Evolutionary conservation across 495 filamentous ascomycete species (phyloP).

Genomic region (Barbatosphaeria neglecta): DNA sequence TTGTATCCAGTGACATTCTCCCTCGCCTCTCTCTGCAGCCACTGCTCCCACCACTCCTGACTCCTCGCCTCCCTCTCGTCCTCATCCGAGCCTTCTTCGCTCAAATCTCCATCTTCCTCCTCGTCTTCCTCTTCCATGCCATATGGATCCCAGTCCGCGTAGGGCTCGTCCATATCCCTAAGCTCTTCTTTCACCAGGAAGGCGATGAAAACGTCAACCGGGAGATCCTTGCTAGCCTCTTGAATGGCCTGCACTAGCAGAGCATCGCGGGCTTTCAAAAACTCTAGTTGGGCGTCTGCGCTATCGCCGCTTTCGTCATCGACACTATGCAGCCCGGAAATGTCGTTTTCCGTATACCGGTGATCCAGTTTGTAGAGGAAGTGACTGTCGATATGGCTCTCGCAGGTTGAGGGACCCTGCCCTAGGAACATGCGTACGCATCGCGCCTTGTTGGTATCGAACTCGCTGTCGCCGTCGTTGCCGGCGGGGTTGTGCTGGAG

Average conservation of each 20-base stretch:
- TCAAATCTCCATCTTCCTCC: slow-evolving; percentile 5
- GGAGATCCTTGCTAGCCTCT: slow-evolving; percentile 18
- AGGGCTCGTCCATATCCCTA: slow-evolving; percentile 2
- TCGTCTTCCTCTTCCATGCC: background rate
- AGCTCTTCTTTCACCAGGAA: slow-evolving; percentile 20
- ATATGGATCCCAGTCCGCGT: background rate
- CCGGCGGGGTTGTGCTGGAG: background rate
- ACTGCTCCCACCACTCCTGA: no score
- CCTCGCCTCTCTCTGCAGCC: no score
- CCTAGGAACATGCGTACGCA: background rate
- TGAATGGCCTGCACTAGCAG: slow-evolving; percentile 13
- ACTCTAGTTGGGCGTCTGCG: no score
- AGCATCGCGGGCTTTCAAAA: slow-evolving; percentile 32
- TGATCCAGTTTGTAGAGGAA: slow-evolving; percentile 34
- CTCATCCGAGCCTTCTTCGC: no score
- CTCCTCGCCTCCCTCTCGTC: no score
- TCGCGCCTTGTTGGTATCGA: no score
- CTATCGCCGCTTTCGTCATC: no score
- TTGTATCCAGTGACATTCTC: slow-evolving; percentile 3
- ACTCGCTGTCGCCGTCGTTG: background rate
- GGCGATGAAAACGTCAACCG: slow-evolving; percentile 24
- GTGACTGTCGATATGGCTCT: background rate
- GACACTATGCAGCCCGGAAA: no score
- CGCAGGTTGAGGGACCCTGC: background rate
- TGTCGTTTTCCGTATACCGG: slow-evolving; percentile 33